A percentile compares a stretch with the other conserved stretches of the same genome.
These are phyloP conservation scores for Lachancea meyersii DNA, from an alignment of 805 yeast species.

Conservation along the genomic window DNA sequence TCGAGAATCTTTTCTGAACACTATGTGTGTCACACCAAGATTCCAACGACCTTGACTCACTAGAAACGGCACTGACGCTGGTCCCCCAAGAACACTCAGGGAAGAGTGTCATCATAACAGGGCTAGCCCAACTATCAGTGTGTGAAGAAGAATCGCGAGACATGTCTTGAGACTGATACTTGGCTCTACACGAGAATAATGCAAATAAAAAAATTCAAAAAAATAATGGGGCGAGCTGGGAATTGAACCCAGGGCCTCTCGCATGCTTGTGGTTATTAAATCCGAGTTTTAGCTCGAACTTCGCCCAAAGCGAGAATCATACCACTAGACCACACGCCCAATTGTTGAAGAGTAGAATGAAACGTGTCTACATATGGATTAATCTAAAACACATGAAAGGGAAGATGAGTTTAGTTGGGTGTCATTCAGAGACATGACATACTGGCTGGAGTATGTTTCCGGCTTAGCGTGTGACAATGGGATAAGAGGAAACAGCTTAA, in stretches of 20 bases:
- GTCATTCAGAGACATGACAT: too few relatives aligned
- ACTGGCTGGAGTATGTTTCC: too few relatives aligned
- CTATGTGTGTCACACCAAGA: not conserved
- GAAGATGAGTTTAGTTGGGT: too few relatives aligned
- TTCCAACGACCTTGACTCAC: not conserved
- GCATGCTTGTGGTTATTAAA: conserved; percentile 29
- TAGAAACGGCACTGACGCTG: not conserved
- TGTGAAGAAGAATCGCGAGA: not conserved
- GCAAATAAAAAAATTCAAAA: not conserved
- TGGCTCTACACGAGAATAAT: too few relatives aligned
- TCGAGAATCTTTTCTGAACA: not conserved
- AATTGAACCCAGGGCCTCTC: conserved; percentile 56
- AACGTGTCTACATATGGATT: not conserved
- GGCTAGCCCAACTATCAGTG: too few relatives aligned
- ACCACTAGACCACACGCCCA: conserved; percentile 48
- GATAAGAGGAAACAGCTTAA: too few relatives aligned
- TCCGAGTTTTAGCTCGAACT: conserved; percentile 14
- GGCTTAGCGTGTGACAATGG: too few relatives aligned
- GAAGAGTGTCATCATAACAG: too few relatives aligned
- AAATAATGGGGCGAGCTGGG: conserved; percentile 37
- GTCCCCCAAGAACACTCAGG: too few relatives aligned
- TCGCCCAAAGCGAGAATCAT: conserved; percentile 51
- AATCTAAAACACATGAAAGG: too few relatives aligned
- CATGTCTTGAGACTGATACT: too few relatives aligned
- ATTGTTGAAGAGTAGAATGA: too few relatives aligned